Base-by-base conservation (phyloP, 108 stramenopile genomes). In the Skeletonema tropicum region DNA sequence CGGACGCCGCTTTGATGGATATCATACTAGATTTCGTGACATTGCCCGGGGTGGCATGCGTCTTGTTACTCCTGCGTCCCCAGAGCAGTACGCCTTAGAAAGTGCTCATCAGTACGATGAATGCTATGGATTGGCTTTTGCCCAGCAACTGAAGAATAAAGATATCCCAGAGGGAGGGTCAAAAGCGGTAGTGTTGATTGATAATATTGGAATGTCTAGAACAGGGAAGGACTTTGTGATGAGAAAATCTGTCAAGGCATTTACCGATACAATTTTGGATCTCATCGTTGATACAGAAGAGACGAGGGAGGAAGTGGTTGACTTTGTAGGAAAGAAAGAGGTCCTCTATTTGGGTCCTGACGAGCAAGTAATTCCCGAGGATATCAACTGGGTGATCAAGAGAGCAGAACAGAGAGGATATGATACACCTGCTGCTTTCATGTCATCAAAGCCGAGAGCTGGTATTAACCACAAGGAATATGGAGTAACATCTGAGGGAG, bases 91-190 rank as follows among this genome's bases (percentile, higher is more conserved):
- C 74, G 92, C 96, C 13, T 64, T 98, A 36, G 98, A 98, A 74
- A 88, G 92, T 19, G 94, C 95, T 0, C 90, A 93, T 26, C 97
- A 98, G 64, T 98, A 93, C 74, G 97, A 97, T 57, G 98, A 99
- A 73, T 96, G 94, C 66, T 98, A 97, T 66, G 96, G 92, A 9
- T 71, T 99, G 60, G 95, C 97, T 8, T 97, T 87, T 66, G 93
- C 98, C 4, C 98, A 98, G 68, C 98, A 98, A 76, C 87, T 97
- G 29, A 98, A 98, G 80, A 98, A 98, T 85, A 98, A 98, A 83
- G 98, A 97, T 79, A 97, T 98, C 77, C 97, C 98, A 13, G 98
- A 99, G 83, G 98, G 98, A 14, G 98, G 98, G n/a, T 87, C 92
- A 62, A 98, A 99, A 74, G 97, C 93, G 7, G 98, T 99, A 12